These are phyloP conservation scores for Fraxinus platypoda DNA, from an alignment of 305 asterid genomes.

Conservation along the genomic window DNA sequence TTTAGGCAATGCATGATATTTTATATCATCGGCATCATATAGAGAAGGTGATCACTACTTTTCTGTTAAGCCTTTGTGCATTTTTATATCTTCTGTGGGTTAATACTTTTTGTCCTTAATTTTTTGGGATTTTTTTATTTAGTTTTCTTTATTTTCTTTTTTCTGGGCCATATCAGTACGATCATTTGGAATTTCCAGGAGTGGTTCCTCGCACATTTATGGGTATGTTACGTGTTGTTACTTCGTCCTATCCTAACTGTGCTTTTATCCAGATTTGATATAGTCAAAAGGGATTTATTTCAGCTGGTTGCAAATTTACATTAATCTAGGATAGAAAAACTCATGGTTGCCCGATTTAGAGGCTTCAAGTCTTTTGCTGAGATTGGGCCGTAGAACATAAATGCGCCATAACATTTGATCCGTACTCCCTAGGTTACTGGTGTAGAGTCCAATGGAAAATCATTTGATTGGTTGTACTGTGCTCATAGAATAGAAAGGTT, in stretches of 20 bases:
- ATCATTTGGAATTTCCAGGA: slow-evolving; percentile 96
- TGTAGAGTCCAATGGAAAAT: neutral
- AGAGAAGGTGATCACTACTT: slow-evolving; percentile 52
- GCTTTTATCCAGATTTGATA: neutral
- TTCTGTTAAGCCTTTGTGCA: neutral
- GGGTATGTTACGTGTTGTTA: slow-evolving; percentile 43
- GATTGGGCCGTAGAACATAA: neutral
- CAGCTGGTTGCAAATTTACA: slow-evolving; percentile 13
- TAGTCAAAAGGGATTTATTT: neutral
- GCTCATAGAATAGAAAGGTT: neutral
- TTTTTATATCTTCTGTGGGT: slow-evolving; percentile 13
- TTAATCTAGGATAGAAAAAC: neutral
- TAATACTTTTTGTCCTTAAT: slow-evolving; percentile 1
- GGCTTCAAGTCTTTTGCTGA: slow-evolving; percentile 3
- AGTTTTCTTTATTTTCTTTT: slow-evolving; percentile 13
- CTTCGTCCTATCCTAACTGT: slow-evolving; percentile 2
- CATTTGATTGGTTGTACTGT: slow-evolving; percentile 1
- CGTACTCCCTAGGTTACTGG: neutral
- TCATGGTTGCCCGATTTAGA: neutral
- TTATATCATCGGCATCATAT: slow-evolving; percentile 66
- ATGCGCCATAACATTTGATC: neutral
- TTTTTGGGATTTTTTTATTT: neutral
- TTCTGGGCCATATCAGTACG: slow-evolving; percentile 54
- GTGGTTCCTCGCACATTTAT: slow-evolving; percentile 96
- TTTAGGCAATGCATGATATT: slow-evolving; percentile 92